Base-by-base conservation (phyloP, 768 basidiomycete species). In the Macrocybe gigantea region DNA sequence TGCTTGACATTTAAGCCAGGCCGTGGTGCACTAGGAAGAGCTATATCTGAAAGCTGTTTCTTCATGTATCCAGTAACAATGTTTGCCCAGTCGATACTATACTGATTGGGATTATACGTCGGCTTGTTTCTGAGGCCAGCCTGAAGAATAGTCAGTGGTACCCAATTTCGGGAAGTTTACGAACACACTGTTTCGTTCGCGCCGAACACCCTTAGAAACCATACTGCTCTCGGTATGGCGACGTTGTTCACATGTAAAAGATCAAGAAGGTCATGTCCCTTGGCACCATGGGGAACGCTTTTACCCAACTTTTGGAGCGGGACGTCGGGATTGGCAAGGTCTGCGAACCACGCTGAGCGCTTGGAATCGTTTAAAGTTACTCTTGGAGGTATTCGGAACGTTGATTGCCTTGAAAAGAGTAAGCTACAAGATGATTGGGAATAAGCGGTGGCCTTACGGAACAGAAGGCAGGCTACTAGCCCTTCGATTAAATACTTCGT, bases 191-290 rank as follows among this genome's bases (percentile, higher is more conserved):
- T 88, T 65, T 93, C 91, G 55, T 92, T 91, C 13, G 85, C 88
- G 22, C 91, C 91, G 56, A 91, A 80, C 3, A 91, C 88, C 13
- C 90, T 78, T 29, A 93, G 70, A 60, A 92, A 88, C 91, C 91
- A 93, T 6, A 92, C 80, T 3, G 91, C 91, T 39, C 91, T 77
- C 1, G 85, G 75, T 33, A 90, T 85, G 5, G 84, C 85, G 29
- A 93, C 85, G 48, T 83, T 78, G 46, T 89, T 82, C 5, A 74
- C 71, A 47, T 92, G 86, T 31, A 93, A 65, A 38, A 92, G 68
- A 51, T 93, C 90, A 44, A 93, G 68, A 30, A 93, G 73, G 56
- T 91, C 89, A 53, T 85, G 82, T 1, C 89, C 91, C 63, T 89
- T 93, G 4, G 84, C 84, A 0, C 88, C 88, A 58, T 93, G 88